Evolutionary conservation across 2,329 filamentous ascomycete species (phyloP).

Genomic region (Diaporthe capsici): DNA sequence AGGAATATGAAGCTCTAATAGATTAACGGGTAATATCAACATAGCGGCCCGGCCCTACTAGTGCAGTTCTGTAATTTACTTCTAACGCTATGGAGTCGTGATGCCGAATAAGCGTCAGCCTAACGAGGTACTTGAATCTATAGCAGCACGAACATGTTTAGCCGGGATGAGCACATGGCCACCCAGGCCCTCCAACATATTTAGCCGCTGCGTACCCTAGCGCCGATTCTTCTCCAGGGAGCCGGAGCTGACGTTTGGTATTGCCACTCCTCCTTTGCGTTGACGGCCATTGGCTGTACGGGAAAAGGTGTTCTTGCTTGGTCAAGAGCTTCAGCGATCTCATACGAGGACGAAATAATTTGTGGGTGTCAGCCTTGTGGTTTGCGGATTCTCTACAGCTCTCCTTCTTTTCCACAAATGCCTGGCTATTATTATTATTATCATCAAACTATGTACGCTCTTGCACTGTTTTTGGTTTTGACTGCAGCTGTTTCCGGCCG

Average conservation of each 20-base stretch:
- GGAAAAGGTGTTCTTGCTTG: background rate
- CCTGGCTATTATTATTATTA: background rate
- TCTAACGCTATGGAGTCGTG: slow-evolving; percentile 5
- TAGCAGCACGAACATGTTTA: background rate
- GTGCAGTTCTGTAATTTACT: background rate
- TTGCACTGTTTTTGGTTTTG: background rate
- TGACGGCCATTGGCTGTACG: background rate
- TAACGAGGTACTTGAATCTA: background rate
- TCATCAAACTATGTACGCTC: background rate
- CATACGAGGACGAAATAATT: no score
- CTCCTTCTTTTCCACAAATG: background rate
- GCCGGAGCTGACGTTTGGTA: background rate
- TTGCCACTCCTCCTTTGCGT: background rate
- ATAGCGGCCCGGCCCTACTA: background rate
- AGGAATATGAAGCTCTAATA: background rate
- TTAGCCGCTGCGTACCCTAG: slow-evolving; percentile 4
- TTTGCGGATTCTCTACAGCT: background rate
- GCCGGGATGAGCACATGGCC: background rate
- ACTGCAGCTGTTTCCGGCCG: background rate
- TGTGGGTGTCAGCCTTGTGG: background rate
- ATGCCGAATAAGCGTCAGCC: background rate
- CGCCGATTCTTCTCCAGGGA: background rate
- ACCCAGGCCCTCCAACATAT: background rate
- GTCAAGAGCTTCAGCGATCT: background rate
- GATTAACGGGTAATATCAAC: slow-evolving; percentile 4